Base-by-base conservation (phyloP, 108 stramenopile genomes). In the Licmophora abbreviata region DNA sequence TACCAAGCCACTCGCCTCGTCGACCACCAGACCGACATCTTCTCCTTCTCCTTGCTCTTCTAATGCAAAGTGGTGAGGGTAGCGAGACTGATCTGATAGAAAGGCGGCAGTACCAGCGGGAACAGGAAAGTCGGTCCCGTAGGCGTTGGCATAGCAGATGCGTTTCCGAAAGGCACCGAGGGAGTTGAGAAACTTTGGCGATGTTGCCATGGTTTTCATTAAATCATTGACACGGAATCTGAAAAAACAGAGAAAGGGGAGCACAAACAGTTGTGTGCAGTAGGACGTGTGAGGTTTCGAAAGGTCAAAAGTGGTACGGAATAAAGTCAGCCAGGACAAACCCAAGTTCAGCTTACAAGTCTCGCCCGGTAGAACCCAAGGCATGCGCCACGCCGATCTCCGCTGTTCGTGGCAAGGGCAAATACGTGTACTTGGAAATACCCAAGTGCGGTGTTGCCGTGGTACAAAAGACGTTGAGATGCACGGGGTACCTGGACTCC, bases 141-240 rank as follows among this genome's bases (percentile, higher is more conserved):
- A 92, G n/a, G 82, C 82, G 68, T 92, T 92, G 59, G 85, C 85
- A 68, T 85, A 92, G 7, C 85, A 85, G 25, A 87, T 76, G 7
- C 90, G 48, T 47, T 69, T 65, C 14, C 81, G 78, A 63, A 92
- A 92, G 37, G 54, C 47, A 1, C 58, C 47, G 26, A 92, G 60
- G 0, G 90, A 83, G 7, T 47, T 41, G 15, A 92, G 53, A 50
- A 64, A 92, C 23, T 61, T 56, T 0, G 61, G 33, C 44, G 37
- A 51, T 6, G 69, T 73, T 15, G 68, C 49, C 71, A 78, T 73
- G 29, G 25, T 34, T 35, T 66, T 54, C 54, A 61, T 33, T 49
- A 71, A 41, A 44, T 54, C 59, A 59, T 76, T 71, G 27, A 54
- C 42, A 10, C 74, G 69, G 46, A 66, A 69, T 34, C 26, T 29